Evolutionary conservation across 2,329 filamentous ascomycete species (phyloP).

Genomic region (Apiospora pterosperma): DNA sequence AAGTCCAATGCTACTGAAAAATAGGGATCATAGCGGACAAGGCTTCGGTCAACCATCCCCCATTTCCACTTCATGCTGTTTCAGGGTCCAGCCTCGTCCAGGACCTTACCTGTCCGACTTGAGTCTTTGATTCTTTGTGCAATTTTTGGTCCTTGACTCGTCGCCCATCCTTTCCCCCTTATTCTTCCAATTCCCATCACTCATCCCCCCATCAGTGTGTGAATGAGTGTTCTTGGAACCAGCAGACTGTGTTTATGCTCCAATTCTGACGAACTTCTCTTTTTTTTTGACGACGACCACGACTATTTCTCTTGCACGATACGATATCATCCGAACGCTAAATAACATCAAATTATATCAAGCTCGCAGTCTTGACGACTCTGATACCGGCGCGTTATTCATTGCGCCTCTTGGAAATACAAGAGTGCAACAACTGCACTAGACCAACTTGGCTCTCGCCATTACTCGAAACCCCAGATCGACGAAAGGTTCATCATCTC

Average conservation of each 20-base stretch:
- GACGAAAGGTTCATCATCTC: not conserved
- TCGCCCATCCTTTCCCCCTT: not conserved
- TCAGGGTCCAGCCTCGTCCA: slow-evolving; percentile 4
- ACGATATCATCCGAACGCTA: not conserved
- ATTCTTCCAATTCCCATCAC: not conserved
- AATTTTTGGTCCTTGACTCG: slow-evolving; percentile 1
- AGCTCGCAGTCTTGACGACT: not conserved
- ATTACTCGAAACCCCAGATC: not conserved
- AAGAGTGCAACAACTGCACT: not conserved
- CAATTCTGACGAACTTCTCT: not conserved
- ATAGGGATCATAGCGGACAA: not conserved
- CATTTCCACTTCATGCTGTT: slow-evolving; percentile 2
- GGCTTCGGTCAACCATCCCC: not conserved
- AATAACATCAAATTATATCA: not conserved
- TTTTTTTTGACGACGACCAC: not conserved
- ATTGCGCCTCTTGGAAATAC: not conserved
- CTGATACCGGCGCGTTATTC: not conserved
- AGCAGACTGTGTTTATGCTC: not conserved
- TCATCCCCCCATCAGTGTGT: not conserved
- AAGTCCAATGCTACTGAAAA: not conserved
- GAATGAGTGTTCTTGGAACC: not conserved
- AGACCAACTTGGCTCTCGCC: not conserved
- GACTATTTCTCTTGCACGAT: not conserved
- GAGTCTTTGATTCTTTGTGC: not conserved
- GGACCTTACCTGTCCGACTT: not conserved